Base-by-base conservation (phyloP, 257 asterid genomes). In the Rehmannia glutinosa region DNA sequence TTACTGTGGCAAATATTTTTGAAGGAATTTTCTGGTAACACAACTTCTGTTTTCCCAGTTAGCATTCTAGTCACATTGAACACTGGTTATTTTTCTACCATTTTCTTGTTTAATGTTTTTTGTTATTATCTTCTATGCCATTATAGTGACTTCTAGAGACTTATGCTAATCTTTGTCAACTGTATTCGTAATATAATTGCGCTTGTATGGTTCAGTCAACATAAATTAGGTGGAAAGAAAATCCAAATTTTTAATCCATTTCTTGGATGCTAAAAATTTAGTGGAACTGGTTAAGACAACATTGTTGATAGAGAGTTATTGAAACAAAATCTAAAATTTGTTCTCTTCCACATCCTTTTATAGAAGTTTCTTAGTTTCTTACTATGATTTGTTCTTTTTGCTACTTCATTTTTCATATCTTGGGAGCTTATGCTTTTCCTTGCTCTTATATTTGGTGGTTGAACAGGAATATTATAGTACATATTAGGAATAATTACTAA, bases 21-120 rank as follows among this genome's bases (percentile, higher is more conserved):
- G 91, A 87, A 80, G 97, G 95, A 73, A 87, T 90, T 43, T 82
- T 90, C 81, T 90, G 95, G 97, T 90, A 82, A 73, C 46, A 30
- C 49, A 15, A 59, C 56, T 51, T 64, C 16, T 12, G 8, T 11
- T 47, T 51, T 64, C 52, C 35, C 36, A 21, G 50, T 50, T n/a
- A 6, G 42, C 15, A 24, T 63, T 70, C 51, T 24, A 47, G 15
- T 64, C 35, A 10, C 39, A 21, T 38, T 62, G 53, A 35, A 72
- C 57, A 39, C 54, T 55, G 19, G 15, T 33, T 62, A 46, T 46
- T 59, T 36, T 54, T 66, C 20, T 9, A 30, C 52, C n/a, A n/a
- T 41, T 39, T 61, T 11, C 52, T 50, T 27, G 10, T 2, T 54
- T 39, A 32, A 12, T 35, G n/a, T 53, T 50, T 15, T 30, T 23